Base-by-base conservation (phyloP, 495 filamentous ascomycete species). In the Rhypophila decipiens region DNA sequence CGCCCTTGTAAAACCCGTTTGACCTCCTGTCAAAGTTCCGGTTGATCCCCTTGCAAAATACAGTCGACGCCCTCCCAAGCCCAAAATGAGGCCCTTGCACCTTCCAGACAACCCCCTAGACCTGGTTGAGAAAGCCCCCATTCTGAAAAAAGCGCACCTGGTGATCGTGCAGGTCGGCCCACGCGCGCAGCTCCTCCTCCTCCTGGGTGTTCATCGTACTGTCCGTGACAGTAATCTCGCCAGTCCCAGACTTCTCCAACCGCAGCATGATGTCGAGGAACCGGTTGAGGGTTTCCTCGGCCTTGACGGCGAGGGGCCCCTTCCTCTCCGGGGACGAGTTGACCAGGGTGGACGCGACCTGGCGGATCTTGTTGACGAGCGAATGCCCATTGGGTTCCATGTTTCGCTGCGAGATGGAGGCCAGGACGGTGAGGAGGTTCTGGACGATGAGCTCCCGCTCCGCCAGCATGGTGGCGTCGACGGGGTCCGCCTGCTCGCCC, bases 311-410 rank as follows among this genome's bases (percentile, higher is more conserved):
- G 1, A 77, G 38, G 4, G 69, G 68, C 4, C 78, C 80, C 52
- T 81, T 82, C 4, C 72, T 71, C 31, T 76, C 68, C 11, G 74
- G 70, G 2, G 80, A 75, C 8, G 76, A 70, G 44, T 84, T 76
- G 24, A 90, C 75, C 2, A 94, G 71, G 0, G 86, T 89, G 11
- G 78, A 82, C 17, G 87, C 87, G 35, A 94, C 79, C 61, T 84
- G 80, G 40, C 86, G 80, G 56, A 91, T 82, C 68, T 84, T 84
- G 59, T 71, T 67, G 58, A 80, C 80, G 40, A 91, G 80, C 40
- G 83, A 86, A 36, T 75, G 76, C 15, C 80, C 85, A 57, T 89
- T 90, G 2, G 88, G 85, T 61, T 93, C 87, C 73, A 90, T 84
- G 60, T 87, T 86, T 39, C 86, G 75, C 67, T 87, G 82, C 44